Percentiles rank a stretch among this genome's conserved stretches.
phyloP scores from a whole-genome alignment of 257 asterid genomes.

The Solanum lycopersicoides region DNA sequence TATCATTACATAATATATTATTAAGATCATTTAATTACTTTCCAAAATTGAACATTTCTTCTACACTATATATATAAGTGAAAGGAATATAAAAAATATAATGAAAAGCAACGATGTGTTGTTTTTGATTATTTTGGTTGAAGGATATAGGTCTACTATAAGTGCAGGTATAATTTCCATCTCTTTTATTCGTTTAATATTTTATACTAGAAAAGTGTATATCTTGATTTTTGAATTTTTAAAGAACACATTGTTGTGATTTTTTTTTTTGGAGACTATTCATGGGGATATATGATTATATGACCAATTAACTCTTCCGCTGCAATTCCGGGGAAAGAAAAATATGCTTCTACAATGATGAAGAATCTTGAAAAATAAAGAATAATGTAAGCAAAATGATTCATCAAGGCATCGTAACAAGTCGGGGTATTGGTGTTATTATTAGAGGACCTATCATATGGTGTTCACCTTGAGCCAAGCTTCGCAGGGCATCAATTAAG shows the following conservation, averaged over 20 bases:
- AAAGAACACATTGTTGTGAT: background rate
- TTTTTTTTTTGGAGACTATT: background rate
- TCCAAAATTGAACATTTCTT: too few species aligned
- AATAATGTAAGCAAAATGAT: background rate
- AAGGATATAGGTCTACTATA: background rate
- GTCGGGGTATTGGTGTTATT: background rate
- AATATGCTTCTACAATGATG: background rate
- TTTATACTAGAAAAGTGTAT: background rate
- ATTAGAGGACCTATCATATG: background rate
- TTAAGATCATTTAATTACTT: too few species aligned
- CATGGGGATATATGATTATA: background rate
- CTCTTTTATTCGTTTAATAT: background rate
- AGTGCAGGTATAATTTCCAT: background rate
- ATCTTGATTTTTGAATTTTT: background rate
- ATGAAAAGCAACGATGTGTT: background rate
- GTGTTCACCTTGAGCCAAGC: background rate
- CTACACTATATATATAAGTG: background rate
- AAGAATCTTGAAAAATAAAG: too few species aligned
- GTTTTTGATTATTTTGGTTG: too few species aligned
- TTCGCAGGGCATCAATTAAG: background rate
- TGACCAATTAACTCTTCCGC: background rate
- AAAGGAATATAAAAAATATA: background rate
- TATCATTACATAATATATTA: too few species aligned
- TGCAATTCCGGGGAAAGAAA: background rate
- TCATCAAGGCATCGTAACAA: background rate